phyloP scores from a whole-genome alignment of 1,284 basidiomycete species.

The Pholiota adiposa region DNA sequence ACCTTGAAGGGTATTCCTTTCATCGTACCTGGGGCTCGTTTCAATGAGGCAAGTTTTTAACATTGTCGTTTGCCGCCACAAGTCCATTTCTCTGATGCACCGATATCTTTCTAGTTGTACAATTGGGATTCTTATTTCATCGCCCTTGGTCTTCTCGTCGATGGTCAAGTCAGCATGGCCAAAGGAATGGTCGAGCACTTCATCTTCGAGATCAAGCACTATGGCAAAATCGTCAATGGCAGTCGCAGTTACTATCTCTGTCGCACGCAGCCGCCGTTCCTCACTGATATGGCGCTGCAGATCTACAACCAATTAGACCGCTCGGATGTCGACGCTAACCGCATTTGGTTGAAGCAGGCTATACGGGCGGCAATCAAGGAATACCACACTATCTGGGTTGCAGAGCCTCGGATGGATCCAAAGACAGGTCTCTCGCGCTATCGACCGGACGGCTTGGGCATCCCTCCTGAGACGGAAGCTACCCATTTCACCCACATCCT shows the following conservation, averaged over 20 bases:
- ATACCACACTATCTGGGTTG: constrained; percentile 97
- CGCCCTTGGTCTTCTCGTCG: constrained; percentile 90
- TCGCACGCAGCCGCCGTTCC: constrained; percentile 96
- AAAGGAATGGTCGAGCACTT: constrained; percentile 99
- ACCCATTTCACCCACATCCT: constrained; percentile 98
- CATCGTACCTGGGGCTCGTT: constrained; percentile 95
- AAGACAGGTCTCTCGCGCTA: constrained; percentile 94
- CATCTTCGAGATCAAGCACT: constrained; percentile 98
- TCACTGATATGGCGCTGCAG: constrained; percentile 98
- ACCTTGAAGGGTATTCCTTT: constrained; percentile 95
- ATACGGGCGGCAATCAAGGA: constrained; percentile 98
- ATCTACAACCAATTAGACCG: constrained; percentile 96
- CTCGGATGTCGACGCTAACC: constrained; percentile 82
- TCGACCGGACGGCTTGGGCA: constrained; percentile 93
- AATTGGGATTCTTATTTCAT: constrained; percentile 98
- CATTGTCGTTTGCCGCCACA: constrained; percentile 6
- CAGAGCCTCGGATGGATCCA: constrained; percentile 90
- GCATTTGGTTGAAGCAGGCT: constrained; percentile 90
- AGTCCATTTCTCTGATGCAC: constrained; percentile 11
- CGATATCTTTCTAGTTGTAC: constrained; percentile 58
- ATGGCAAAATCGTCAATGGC: constrained; percentile 87
- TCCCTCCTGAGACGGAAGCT: constrained; percentile 98
- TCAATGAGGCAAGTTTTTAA: constrained; percentile 84
- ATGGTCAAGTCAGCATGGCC: constrained; percentile 92
- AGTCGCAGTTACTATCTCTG: constrained; percentile 91